These are phyloP conservation scores for Phytophthora hibernalis DNA, from an alignment of 352 stramenopile species.

Conservation along the genomic window DNA sequence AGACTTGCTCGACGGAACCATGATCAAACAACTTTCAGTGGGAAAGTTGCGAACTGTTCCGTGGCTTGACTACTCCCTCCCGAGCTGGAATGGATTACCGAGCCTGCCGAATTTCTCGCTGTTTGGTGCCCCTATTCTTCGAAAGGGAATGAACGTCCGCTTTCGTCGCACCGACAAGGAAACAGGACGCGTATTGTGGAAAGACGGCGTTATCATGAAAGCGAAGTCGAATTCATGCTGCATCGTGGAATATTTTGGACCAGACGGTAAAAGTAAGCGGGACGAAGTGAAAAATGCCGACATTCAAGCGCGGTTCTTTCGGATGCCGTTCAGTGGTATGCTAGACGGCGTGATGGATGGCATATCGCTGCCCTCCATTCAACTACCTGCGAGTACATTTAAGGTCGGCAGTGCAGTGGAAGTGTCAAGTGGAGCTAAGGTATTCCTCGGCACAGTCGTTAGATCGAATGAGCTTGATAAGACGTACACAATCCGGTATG, in stretches of 20 bases:
- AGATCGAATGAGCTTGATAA: constrained; percentile 50
- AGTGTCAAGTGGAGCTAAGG: constrained; percentile 48
- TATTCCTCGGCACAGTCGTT: constrained; percentile 55
- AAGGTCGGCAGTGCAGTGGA: constrained; percentile 59
- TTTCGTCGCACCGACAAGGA: constrained; percentile 44
- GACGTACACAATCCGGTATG: constrained; percentile 65
- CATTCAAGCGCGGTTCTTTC: constrained; percentile 55
- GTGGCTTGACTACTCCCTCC: constrained; percentile 58
- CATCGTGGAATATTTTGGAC: constrained; percentile 47
- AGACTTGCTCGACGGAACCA: constrained; percentile 53
- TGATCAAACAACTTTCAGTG: constrained; percentile 49
- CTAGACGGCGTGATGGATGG: constrained; percentile 40
- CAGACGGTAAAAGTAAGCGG: constrained; percentile 45
- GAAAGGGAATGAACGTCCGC: constrained; percentile 59
- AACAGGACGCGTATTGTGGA: constrained; percentile 40
- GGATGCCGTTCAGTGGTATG: constrained; percentile 40
- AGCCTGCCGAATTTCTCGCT: constrained; percentile 33
- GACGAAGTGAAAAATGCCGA: constrained; percentile 58
- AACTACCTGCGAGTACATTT: constrained; percentile 42
- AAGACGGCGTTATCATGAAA: constrained; percentile 58
- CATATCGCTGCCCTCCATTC: constrained; percentile 43
- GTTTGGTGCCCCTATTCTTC: constrained; percentile 44
- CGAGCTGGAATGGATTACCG: constrained; percentile 38
- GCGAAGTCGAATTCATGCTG: constrained; percentile 56
- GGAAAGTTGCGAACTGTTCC: constrained; percentile 54